Percentiles rank a stretch among this genome's conserved stretches.
phyloP scores from a whole-genome alignment of 371 early-diverging fungal species.

The Mucor circinelloides region DNA sequence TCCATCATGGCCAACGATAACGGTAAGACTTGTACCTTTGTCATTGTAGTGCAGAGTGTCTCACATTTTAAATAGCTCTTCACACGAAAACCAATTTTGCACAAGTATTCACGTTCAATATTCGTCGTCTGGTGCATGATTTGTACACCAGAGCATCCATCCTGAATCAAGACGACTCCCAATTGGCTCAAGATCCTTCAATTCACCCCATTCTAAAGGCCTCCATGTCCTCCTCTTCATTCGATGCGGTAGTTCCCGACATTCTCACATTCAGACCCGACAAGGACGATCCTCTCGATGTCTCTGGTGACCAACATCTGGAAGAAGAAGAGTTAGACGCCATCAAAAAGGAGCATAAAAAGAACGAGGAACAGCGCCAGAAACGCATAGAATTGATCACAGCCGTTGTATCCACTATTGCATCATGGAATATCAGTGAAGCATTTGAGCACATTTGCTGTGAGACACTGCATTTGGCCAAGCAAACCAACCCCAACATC shows the following conservation, averaged over 20 bases:
- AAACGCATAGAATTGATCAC: slow-evolving; percentile 36
- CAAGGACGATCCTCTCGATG: slow-evolving; percentile 43
- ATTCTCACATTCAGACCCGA: slow-evolving; percentile 32
- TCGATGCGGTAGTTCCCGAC: slow-evolving; percentile 43
- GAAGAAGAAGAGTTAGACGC: background rate
- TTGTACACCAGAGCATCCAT: slow-evolving; percentile 24
- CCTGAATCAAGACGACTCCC: background rate
- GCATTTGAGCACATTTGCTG: slow-evolving; percentile 41
- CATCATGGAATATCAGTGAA: slow-evolving; percentile 60
- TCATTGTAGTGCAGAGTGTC: background rate
- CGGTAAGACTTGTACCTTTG: slow-evolving; percentile 11
- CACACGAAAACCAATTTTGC: slow-evolving; percentile 31
- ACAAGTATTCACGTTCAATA: slow-evolving; percentile 43
- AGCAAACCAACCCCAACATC: slow-evolving; percentile 26
- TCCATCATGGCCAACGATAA: slow-evolving; percentile 30
- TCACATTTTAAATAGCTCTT: background rate
- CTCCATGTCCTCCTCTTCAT: slow-evolving; percentile 36
- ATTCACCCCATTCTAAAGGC: slow-evolving; percentile 28
- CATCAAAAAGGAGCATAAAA: background rate
- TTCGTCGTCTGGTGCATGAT: slow-evolving; percentile 46
- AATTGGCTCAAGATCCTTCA: background rate
- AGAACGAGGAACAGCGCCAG: slow-evolving; percentile 21
- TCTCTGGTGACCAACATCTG: slow-evolving; percentile 14
- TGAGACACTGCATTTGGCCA: slow-evolving; percentile 30
- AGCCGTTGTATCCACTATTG: slow-evolving; percentile 47